Conservation (phyloP, 2,329 filamentous ascomycete genomes). For the Colletotrichum zoysiae region DNA sequence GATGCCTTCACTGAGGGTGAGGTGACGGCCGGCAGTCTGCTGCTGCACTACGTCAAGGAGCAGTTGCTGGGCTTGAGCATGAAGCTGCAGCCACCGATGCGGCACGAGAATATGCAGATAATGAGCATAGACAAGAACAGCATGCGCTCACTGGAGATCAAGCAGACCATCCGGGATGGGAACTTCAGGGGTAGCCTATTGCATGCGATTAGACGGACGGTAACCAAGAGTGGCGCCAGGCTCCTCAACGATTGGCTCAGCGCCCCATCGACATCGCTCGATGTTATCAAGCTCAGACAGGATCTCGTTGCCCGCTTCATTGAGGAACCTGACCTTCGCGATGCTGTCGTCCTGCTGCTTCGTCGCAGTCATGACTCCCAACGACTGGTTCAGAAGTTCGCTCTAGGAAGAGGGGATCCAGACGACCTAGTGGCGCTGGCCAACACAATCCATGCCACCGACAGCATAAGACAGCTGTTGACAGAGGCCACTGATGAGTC, state of each 20-base stretch:
- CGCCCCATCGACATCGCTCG: constrained; percentile 88
- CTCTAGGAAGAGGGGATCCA: constrained; percentile 89
- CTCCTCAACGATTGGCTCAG: constrained; percentile 88
- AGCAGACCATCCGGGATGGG: constrained; percentile 85
- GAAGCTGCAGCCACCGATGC: constrained; percentile 85
- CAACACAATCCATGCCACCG: constrained; percentile 81
- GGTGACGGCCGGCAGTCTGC: constrained; percentile 79
- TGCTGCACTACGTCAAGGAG: constrained; percentile 87
- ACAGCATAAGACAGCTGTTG: constrained; percentile 70
- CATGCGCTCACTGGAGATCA: constrained; percentile 88
- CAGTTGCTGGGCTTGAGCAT: constrained; percentile 82
- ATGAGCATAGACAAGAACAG: constrained; percentile 96
- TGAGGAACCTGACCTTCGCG: constrained; percentile 73
- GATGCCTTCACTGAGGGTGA: constrained; percentile 76
- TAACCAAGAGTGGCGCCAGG: constrained; percentile 90
- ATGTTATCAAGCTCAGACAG: constrained; percentile 81
- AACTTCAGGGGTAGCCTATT: constrained; percentile 85
- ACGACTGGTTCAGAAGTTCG: constrained; percentile 93
- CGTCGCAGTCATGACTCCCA: constrained; percentile 86
- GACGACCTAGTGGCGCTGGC: constrained; percentile 90
- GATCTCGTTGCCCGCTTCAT: constrained; percentile 85
- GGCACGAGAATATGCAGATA: constrained; percentile 78
- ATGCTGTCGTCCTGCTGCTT: constrained; percentile 76
- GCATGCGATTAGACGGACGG: constrained; percentile 89
- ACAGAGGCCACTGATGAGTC: constrained; percentile 43